Base-by-base conservation (phyloP, 2,329 filamentous ascomycete species). In the Penicillium nordicum region DNA sequence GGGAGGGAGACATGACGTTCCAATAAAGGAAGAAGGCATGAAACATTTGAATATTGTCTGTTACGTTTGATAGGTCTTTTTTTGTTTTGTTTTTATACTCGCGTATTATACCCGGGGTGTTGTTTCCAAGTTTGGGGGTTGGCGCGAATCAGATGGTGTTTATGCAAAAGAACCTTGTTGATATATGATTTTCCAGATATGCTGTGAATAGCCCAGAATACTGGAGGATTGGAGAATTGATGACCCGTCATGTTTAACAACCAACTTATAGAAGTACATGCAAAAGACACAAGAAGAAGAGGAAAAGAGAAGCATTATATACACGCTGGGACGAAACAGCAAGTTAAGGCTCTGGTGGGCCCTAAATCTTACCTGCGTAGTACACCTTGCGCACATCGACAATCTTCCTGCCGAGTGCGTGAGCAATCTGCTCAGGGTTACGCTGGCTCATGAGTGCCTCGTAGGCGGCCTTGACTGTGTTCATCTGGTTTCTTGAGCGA, bases 321-420 rank as follows among this genome's bases (percentile, higher is more conserved):
- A 65, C 66, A 67, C 57, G 62, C 58, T 60, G 61, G 53, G 45
- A 57, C 50, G 56, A 57, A 49, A 59, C 57, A 51, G 52, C 51
- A 51, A 53, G 57, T 49, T 16, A 53, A 42, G 59, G 34, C 21
- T n/a, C 44, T 23, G 42, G 40, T 32, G 38, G 47, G 18, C 41
- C 52, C 70, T 84, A 82, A 74, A 88, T 82, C 75, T 82, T 82
- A 38, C 91, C 91, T 50, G 90, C 92, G 77, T 97, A 97, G 79
- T 99, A 99, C 69, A 97, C 94, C 81, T 94, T 97, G 66, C 94
- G 82, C 62, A 93, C 90, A 79, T 99, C 94, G 34, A 99, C 92
- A 70, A 99, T 74, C 83, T 99, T 99, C 84, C 90, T 93, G 59
- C 94, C 93, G 62, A 92, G 80, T 50, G 91, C 93, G 48, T 89